A percentile compares a stretch with the other conserved stretches of the same genome.
Evolutionary conservation across 129 eudicot species (phyloP).

Genomic region (Scalesia atractyloides): DNA sequence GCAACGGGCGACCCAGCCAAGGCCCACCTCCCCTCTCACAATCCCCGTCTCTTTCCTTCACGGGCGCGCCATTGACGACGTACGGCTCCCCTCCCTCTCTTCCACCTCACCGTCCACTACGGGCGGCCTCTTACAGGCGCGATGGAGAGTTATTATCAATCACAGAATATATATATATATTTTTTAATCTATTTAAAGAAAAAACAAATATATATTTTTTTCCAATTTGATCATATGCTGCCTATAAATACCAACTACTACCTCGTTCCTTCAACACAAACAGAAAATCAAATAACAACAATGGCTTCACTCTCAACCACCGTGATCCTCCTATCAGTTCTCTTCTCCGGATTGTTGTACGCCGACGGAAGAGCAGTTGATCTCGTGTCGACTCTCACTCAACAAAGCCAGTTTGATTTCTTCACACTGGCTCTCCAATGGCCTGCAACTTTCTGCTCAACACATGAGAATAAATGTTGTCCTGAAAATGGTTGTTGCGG

Average conservation of each 20-base stretch:
- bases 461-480: slow-evolving; percentile 52
- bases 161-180: too few relatives aligned
- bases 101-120: too few relatives aligned
- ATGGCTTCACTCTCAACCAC: slow-evolving; percentile 28
- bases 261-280: slow-evolving; percentile 5
- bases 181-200: too few relatives aligned
- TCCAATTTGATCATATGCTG: background rate
- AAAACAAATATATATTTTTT: too few relatives aligned
- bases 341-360: slow-evolving; percentile 37
- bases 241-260: slow-evolving; percentile 25
- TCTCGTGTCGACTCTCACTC: slow-evolving; percentile 24
- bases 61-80: too few relatives aligned
- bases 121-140: too few relatives aligned
- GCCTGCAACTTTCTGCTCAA: slow-evolving; percentile 75
- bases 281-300: background rate
- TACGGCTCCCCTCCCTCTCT: too few relatives aligned
- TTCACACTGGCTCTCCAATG: slow-evolving; percentile 71
- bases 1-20: too few relatives aligned
- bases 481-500: slow-evolving; percentile 67
- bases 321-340: slow-evolving; percentile 6
- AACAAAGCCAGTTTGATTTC: slow-evolving; percentile 77
- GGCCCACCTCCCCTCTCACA: too few relatives aligned
- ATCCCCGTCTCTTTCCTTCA: too few relatives aligned
- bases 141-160: too few relatives aligned
- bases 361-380: slow-evolving; percentile 29